Percentiles rank a stretch among this genome's conserved stretches.
Evolutionary conservation across 768 basidiomycete species (phyloP).

Genomic region (Termitomyces sp.): DNA sequence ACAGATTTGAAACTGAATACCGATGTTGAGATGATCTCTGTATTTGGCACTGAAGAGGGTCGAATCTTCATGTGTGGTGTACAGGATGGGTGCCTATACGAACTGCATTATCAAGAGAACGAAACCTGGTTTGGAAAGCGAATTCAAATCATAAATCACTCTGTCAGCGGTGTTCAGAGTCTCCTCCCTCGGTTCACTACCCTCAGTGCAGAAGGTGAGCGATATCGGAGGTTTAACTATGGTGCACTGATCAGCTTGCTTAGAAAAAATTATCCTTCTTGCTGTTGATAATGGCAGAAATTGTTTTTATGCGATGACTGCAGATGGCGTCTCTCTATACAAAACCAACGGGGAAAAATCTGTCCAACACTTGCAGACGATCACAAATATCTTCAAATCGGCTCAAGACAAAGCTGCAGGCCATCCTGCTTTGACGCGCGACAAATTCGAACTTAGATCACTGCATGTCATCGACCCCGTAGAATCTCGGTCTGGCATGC

Average conservation of each 20-base stretch:
- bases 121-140: constrained; percentile 92
- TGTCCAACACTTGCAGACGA: constrained; percentile 65
- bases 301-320: constrained; percentile 74
- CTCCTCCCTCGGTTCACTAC: constrained; percentile 72
- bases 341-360: constrained; percentile 56
- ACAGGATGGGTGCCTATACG: constrained; percentile 86
- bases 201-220: constrained; percentile 59
- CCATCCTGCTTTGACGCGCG: constrained; percentile 62
- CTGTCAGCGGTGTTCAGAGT: constrained; percentile 72
- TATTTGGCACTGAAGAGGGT: constrained; percentile 73
- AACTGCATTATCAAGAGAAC: constrained; percentile 84
- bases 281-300: constrained; percentile 63
- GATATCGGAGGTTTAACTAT: neutral
- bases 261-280: constrained; percentile 69
- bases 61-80: constrained; percentile 88
- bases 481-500: constrained; percentile 65
- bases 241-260: constrained; percentile 4
- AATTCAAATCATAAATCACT: constrained; percentile 82
- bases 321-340: constrained; percentile 65
- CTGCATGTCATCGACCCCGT: constrained; percentile 63
- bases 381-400: constrained; percentile 68
- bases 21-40: constrained; percentile 82
- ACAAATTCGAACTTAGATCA: constrained; percentile 63
- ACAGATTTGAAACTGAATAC: constrained; percentile 78
- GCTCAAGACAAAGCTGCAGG: constrained; percentile 81